Conservation (phyloP, 2,329 filamentous ascomycete genomes). For the Neurospora sp. region DNA sequence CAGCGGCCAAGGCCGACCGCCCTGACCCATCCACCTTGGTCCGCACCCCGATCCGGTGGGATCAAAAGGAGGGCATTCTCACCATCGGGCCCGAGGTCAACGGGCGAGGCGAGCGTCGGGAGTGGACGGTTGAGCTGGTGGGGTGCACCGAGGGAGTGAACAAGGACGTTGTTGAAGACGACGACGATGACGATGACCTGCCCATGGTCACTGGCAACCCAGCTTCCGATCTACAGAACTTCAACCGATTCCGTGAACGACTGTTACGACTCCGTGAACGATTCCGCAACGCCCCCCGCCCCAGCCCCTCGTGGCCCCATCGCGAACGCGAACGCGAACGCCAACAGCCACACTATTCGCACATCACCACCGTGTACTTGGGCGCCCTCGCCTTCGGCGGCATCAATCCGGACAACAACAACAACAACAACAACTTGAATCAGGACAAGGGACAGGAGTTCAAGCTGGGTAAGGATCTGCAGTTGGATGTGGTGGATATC, state of each 20-base stretch:
- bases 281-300: background rate
- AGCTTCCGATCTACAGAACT: background rate
- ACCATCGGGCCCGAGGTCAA: constrained; percentile 15
- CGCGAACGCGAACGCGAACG: background rate
- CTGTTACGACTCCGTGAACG: background rate
- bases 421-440: background rate
- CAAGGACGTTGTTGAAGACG: background rate
- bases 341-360: background rate
- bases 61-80: constrained; percentile 11
- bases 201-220: background rate
- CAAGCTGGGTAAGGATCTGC: constrained; percentile 11
- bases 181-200: background rate
- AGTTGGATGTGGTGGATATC: constrained; percentile 18
- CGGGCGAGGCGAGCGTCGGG: constrained; percentile 3
- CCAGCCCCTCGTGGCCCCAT: background rate
- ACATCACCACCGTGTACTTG: background rate
- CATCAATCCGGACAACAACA: constrained; percentile 2
- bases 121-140: constrained; percentile 16
- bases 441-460: constrained; percentile 9
- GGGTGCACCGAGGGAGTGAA: constrained; percentile 11
- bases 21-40: constrained; percentile 9
- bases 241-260: background rate
- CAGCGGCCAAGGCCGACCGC: background rate
- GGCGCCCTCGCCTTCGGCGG: background rate
- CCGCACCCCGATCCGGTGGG: constrained; percentile 15